Evolutionary conservation across 768 basidiomycete genomes (phyloP), one percentile per base, ranked within the genome.

Genomic region (Pholiota molesta): DNA sequence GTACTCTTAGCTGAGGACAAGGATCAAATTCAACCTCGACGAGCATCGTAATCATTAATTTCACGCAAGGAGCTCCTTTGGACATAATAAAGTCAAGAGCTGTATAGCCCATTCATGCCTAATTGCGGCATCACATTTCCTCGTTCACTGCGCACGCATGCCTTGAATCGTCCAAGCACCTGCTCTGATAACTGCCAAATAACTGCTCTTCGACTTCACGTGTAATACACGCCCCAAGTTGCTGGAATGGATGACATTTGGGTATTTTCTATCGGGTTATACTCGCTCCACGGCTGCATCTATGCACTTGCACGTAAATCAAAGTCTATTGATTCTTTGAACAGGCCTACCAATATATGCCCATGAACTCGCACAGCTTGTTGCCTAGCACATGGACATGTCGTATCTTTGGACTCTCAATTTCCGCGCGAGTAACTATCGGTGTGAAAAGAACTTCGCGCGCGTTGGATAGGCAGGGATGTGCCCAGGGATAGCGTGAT

Each of bases 331-430:
- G n/a, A 37, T 37, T 37, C 35, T 37, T 37, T 10, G 35, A 37
- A 37, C 35, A 37, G 35, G 17, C n/a, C 23, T 49, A 19, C 47
- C 19, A 26, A 44, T 44, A 49, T 44, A 57, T 49, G 35, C 40
- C 52, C 55, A 40, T 52, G 51, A 52, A 63, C 55, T 57, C 62
- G 61, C 62, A 64, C 57, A 63, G 45, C 52, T 35, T 45, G 59
- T 42, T 49, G n/a, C 26, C 26, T 14, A 56, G 58, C 62, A 60
- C 62, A 56, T 66, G 62, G 60, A 62, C 55, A 31, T 62, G 52
- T 55, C 49, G 35, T 47, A 47, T n/a, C 40, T 33, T 51, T 33
- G 58, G 51, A 17, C 60, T 49, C 54, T 59, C 54, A 64, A 64
- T 62, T 55, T 33, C 63, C 63, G 63, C 59, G 45, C 63, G 57